A percentile compares a stretch with the other conserved stretches of the same genome.
Conservation (phyloP, 2,329 filamentous ascomycete genomes). For the Xylaria sp. region DNA sequence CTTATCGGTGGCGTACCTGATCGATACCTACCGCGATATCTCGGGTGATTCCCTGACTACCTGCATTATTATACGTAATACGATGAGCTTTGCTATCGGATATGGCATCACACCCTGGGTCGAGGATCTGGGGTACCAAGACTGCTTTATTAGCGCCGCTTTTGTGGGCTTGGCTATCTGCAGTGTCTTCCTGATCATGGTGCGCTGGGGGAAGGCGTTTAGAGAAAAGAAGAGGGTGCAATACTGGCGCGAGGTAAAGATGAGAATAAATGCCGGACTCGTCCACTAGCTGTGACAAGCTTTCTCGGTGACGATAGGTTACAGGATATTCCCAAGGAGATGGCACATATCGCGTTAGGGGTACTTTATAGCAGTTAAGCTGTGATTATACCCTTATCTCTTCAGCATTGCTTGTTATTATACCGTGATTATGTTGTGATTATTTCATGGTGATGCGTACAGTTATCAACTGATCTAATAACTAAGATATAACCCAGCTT, state of each 20-base stretch:
- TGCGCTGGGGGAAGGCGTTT: conserved; percentile 40
- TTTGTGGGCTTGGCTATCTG: conserved; percentile 42
- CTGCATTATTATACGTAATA: conserved; percentile 49
- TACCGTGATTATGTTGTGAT: too few species aligned
- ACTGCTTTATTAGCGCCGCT: conserved; percentile 49
- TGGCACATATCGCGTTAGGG: background rate
- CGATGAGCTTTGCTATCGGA: conserved; percentile 47
- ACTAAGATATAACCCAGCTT: too few species aligned
- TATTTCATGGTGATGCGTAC: too few species aligned
- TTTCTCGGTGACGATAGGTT: background rate
- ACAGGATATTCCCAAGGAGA: background rate
- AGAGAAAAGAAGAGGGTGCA: conserved; percentile 37
- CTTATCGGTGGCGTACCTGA: conserved; percentile 47
- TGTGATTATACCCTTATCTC: too few species aligned
- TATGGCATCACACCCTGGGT: conserved; percentile 55
- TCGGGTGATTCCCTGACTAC: conserved; percentile 48
- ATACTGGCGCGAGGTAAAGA: conserved; percentile 41
- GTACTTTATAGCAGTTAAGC: too few species aligned
- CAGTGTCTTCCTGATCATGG: conserved; percentile 40
- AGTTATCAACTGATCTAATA: too few species aligned
- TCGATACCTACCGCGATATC: conserved; percentile 50
- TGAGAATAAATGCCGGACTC: conserved; percentile 39
- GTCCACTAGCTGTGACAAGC: conserved; percentile 32
- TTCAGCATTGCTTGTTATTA: too few species aligned
- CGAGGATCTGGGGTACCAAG: conserved; percentile 48